These are phyloP conservation scores for Eimeria acervulina DNA, from an alignment of 169 alveolate species.

Conservation along the genomic window DNA sequence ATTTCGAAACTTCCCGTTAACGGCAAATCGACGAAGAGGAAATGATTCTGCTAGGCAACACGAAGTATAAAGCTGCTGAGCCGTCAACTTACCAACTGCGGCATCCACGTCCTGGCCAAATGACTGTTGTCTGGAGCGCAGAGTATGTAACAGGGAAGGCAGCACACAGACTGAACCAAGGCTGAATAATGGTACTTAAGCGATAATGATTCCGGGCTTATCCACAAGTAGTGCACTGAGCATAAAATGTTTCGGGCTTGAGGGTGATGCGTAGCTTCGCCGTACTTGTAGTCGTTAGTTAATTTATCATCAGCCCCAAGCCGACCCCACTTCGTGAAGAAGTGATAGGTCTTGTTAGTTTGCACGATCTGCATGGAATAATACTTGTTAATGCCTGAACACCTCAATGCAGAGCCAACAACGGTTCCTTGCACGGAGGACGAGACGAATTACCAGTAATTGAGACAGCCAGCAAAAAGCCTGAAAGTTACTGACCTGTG, in stretches of 20 bases:
- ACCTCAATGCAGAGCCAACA: background rate
- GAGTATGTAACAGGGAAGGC: background rate
- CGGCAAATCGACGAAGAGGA: background rate
- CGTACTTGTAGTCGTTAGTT: slow-evolving; percentile 80
- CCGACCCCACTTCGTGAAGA: slow-evolving; percentile 84
- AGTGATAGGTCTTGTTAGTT: slow-evolving; percentile 64
- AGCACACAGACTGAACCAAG: background rate
- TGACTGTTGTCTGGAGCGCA: slow-evolving; percentile 61
- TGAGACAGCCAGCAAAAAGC: background rate
- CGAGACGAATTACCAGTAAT: background rate
- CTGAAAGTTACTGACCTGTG: slow-evolving; percentile 58
- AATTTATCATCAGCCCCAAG: slow-evolving; percentile 83
- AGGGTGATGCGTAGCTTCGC: background rate
- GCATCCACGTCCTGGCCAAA: slow-evolving; percentile 72
- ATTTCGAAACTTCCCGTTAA: background rate
- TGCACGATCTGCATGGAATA: slow-evolving; percentile 80
- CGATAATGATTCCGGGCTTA: background rate
- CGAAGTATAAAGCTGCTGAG: background rate
- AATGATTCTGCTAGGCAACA: background rate
- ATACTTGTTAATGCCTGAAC: slow-evolving; percentile 83
- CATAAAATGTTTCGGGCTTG: background rate
- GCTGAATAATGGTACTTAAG: background rate
- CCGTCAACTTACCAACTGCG: slow-evolving; percentile 54
- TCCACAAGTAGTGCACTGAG: background rate
- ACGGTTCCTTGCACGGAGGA: background rate